These are phyloP conservation scores for Aquilaria agallochum DNA, from an alignment of 441 rosid genomes.

Conservation along the genomic window DNA sequence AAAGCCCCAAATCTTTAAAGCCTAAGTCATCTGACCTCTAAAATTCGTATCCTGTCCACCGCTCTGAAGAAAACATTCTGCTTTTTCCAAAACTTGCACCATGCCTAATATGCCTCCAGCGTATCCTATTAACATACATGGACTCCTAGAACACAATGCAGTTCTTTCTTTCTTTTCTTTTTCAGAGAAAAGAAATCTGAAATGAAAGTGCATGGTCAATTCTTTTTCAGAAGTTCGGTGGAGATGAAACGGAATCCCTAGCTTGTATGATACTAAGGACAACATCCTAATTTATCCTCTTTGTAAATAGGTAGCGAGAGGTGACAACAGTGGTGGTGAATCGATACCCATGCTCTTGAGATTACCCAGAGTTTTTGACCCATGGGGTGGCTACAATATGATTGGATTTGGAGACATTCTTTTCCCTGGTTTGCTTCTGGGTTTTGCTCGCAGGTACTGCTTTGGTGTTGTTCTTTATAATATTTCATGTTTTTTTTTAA, in stretches of 20 bases:
- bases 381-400: slow-evolving; percentile 66
- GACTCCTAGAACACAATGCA: no score
- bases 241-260: no score
- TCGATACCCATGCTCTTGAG: slow-evolving; percentile 57
- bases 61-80: neutral
- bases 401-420: slow-evolving; percentile 61
- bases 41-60: no score
- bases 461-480: neutral
- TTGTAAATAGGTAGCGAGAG: slow-evolving; percentile 47
- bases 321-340: slow-evolving; percentile 57
- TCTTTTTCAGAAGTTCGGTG: no score
- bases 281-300: slow-evolving; percentile 5
- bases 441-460: slow-evolving; percentile 44
- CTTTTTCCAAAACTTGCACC: slow-evolving; percentile 1
- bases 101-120: neutral
- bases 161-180: no score
- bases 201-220: no score
- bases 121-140: no score
- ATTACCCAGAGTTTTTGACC: slow-evolving; percentile 53
- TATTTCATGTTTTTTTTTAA: no score
- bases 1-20: no score
- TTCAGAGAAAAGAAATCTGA: no score
- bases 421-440: slow-evolving; percentile 52
- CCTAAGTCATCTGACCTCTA: no score
- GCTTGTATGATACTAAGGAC: neutral